Evolutionary conservation across 371 early-diverging fungal species (phyloP).

Genomic region (Umbelopsis sp.): DNA sequence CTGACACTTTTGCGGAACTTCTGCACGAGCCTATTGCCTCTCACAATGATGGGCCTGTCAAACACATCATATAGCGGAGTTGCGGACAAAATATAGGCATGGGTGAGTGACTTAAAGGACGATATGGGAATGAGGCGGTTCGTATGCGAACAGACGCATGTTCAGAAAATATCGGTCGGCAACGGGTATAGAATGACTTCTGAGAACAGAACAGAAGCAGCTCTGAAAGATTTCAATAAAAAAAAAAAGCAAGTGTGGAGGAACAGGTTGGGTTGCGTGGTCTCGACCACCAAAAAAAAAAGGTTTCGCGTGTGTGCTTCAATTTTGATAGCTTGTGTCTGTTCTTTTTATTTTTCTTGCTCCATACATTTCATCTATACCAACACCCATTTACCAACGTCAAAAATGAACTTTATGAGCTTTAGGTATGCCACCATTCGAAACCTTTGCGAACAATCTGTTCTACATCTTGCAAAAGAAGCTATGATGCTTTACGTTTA

Average conservation of each 20-base stretch:
- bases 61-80: constrained; percentile 4
- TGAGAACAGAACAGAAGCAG: no score
- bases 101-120: no score
- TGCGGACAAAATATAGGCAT: not conserved
- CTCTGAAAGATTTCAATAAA: no score
- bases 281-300: not conserved
- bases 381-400: not conserved
- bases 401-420: constrained; percentile 41
- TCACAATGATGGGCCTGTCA: not conserved
- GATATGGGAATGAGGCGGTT: no score
- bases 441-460: not conserved
- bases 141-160: no score
- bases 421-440: constrained; percentile 31
- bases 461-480: constrained; percentile 14
- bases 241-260: no score
- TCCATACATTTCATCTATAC: constrained; percentile 2
- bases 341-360: not conserved
- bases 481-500: not conserved
- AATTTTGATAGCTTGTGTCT: not conserved
- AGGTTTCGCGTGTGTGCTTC: constrained; percentile 13
- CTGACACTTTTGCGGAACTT: not conserved
- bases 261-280: not conserved
- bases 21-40: not conserved
- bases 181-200: no score
- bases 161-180: no score